These are phyloP conservation scores for Chrysosporium queenslandicum DNA, from an alignment of 2,329 filamentous ascomycete species.

Conservation along the genomic window DNA sequence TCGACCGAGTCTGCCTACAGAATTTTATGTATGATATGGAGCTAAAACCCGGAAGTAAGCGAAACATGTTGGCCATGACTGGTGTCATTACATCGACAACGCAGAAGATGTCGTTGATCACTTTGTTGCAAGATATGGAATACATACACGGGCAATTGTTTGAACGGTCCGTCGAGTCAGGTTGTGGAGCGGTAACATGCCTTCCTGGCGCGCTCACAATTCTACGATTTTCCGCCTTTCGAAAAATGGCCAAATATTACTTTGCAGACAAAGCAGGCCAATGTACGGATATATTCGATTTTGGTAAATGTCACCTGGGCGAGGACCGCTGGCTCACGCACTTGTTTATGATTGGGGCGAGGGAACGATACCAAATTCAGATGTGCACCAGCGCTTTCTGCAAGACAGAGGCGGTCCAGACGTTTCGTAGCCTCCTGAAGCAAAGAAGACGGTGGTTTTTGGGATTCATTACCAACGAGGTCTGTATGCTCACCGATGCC, in stretches of 20 bases:
- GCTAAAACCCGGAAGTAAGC: slow-evolving; percentile 79
- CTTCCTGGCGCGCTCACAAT: slow-evolving; percentile 92
- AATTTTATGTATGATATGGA: slow-evolving; percentile 99
- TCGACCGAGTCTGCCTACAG: slow-evolving; percentile 83
- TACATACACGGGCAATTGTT: slow-evolving; percentile 96
- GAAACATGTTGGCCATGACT: slow-evolving; percentile 94
- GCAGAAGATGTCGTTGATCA: slow-evolving; percentile 76
- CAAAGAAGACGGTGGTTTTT: slow-evolving; percentile 94
- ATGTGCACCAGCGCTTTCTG: slow-evolving; percentile 97
- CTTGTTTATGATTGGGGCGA: slow-evolving; percentile 95
- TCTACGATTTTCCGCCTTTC: slow-evolving; percentile 88
- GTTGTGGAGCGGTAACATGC: slow-evolving; percentile 87
- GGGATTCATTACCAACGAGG: slow-evolving; percentile 95
- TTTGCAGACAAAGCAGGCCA: slow-evolving; percentile 95
- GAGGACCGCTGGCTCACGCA: slow-evolving; percentile 97
- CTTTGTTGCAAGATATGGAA: slow-evolving; percentile 92
- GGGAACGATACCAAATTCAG: slow-evolving; percentile 87
- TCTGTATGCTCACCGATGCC: slow-evolving; percentile 93
- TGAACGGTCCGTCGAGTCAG: slow-evolving; percentile 88
- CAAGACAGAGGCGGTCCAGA: slow-evolving; percentile 94
- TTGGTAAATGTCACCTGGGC: slow-evolving; percentile 86
- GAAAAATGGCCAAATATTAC: slow-evolving; percentile 95
- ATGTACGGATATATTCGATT: slow-evolving; percentile 92
- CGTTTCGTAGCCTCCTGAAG: slow-evolving; percentile 74
- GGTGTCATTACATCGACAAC: slow-evolving; percentile 94